These are phyloP conservation scores for Dysphania ambrosioides DNA, from an alignment of 148 eudicot genomes.

Conservation along the genomic window DNA sequence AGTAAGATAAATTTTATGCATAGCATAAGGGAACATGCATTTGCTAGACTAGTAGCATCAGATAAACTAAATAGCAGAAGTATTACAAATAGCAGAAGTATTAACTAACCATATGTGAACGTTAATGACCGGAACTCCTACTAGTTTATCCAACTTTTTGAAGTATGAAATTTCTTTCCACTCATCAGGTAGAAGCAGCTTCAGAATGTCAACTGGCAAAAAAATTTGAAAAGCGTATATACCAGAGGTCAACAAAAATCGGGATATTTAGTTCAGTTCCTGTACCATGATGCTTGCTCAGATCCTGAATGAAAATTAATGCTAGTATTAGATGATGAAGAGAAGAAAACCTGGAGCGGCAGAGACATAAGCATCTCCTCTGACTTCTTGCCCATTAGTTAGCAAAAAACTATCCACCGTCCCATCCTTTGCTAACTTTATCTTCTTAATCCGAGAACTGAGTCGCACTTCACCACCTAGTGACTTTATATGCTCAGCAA, in stretches of 20 bases:
- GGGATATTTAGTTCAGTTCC: background rate
- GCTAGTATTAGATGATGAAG: background rate
- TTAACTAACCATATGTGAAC: conserved; percentile 95
- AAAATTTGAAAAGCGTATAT: background rate
- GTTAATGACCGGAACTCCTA: conserved; percentile 97
- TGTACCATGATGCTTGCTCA: too few species aligned
- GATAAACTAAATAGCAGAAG: too few species aligned
- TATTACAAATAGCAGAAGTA: background rate
- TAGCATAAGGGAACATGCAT: background rate
- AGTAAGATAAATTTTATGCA: too few species aligned
- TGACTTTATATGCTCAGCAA: conserved; percentile 74
- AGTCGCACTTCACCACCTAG: conserved; percentile 84
- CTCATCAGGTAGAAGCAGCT: conserved; percentile 79
- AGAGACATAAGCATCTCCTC: conserved; percentile 86
- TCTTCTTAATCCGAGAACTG: conserved; percentile 79
- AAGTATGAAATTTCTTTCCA: conserved; percentile 89
- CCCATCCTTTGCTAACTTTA: conserved; percentile 69
- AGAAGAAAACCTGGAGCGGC: conserved; percentile 79
- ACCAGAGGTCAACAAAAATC: background rate
- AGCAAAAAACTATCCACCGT: conserved; percentile 62
- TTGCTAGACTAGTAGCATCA: background rate
- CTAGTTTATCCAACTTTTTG: conserved; percentile 81
- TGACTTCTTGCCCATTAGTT: conserved; percentile 55
- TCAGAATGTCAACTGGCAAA: conserved; percentile 71
- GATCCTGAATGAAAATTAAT: background rate